Percentiles rank a stretch among this genome's conserved stretches.
These are phyloP conservation scores for Tricholomella constricta DNA, from an alignment of 768 basidiomycete genomes.

Conservation along the genomic window DNA sequence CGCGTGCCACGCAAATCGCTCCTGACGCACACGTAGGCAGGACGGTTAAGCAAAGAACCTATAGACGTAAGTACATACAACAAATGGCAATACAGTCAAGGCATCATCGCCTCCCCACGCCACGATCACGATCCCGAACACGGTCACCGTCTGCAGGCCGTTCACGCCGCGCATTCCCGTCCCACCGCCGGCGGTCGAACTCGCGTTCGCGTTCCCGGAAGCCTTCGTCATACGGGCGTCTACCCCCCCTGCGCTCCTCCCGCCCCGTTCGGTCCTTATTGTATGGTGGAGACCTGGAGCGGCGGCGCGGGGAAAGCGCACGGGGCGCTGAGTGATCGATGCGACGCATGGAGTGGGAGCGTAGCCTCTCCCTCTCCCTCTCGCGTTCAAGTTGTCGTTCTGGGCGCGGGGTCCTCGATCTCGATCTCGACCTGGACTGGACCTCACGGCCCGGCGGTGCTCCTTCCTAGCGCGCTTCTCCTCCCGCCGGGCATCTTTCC, in stretches of 20 bases:
- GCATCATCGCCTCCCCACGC: too few relatives aligned
- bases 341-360: conserved; percentile 5
- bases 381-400: conserved; percentile 22
- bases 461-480: conserved; percentile 36
- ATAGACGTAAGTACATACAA: too few relatives aligned
- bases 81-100: too few relatives aligned
- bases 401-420: conserved; percentile 29
- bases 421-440: conserved; percentile 37
- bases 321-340: background rate
- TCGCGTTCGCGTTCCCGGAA: conserved; percentile 33
- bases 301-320: background rate
- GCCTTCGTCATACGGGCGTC: conserved; percentile 21
- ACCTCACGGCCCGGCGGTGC: conserved; percentile 23
- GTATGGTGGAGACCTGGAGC: background rate
- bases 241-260: background rate
- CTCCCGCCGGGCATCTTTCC: conserved; percentile 58
- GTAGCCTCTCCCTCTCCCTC: conserved; percentile 18
- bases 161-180: conserved; percentile 33
- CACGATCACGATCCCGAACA: too few relatives aligned
- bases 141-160: too few relatives aligned
- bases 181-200: conserved; percentile 55
- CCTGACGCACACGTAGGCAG: too few relatives aligned
- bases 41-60: too few relatives aligned
- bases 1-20: too few relatives aligned
- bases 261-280: background rate